A percentile compares a stretch with the other conserved stretches of the same genome.
These are phyloP conservation scores for Apostasia shenzhenica DNA, from an alignment of 106 monocot genomes.

Conservation along the genomic window DNA sequence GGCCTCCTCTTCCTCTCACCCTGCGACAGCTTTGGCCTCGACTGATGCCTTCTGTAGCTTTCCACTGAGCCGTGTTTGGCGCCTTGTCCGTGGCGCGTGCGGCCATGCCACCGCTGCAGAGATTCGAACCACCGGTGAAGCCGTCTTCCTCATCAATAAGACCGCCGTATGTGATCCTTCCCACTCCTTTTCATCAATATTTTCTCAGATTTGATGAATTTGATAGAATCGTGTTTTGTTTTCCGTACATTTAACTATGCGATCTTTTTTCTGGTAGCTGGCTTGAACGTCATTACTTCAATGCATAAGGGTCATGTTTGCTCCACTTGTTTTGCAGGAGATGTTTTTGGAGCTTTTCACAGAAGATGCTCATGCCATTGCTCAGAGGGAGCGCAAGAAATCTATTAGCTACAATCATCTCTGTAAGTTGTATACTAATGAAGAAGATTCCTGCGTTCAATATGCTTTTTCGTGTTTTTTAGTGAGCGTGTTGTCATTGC, in stretches of 20 bases:
- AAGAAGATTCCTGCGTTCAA: too few relatives aligned
- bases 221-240: neutral
- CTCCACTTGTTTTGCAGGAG: constrained; percentile 31
- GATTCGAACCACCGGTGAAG: constrained; percentile 29
- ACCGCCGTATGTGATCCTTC: constrained; percentile 25
- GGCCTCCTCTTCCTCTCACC: neutral
- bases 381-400: constrained; percentile 23
- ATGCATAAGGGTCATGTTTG: neutral
- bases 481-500: too few relatives aligned
- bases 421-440: constrained; percentile 28
- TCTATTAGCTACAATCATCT: constrained; percentile 37
- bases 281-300: neutral
- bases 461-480: too few relatives aligned
- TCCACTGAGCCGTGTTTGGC: constrained; percentile 41
- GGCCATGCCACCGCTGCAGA: neutral
- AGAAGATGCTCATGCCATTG: constrained; percentile 23
- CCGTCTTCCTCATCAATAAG: constrained; percentile 60
- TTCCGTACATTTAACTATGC: neutral
- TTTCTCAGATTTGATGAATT: neutral
- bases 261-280: neutral
- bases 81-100: constrained; percentile 34
- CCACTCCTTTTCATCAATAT: neutral
- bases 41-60: constrained; percentile 14
- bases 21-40: neutral
- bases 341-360: constrained; percentile 43